A percentile compares a stretch with the other conserved stretches of the same genome.
Conservation (phyloP, 2,329 filamentous ascomycete genomes). For the Sordariomycetes sp. region DNA sequence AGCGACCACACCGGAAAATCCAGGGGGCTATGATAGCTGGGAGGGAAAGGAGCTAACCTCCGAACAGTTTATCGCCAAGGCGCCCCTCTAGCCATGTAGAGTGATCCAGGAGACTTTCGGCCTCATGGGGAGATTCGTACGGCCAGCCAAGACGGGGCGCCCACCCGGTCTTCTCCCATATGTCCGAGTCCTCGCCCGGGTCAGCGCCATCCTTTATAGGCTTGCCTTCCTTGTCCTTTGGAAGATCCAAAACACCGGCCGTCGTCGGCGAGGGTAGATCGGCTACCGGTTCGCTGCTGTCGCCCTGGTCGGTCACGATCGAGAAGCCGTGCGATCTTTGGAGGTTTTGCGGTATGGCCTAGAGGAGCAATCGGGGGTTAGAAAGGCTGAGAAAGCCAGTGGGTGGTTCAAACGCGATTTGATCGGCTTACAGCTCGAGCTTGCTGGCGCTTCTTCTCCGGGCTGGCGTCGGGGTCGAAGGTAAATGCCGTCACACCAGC, state of each 20-base stretch:
- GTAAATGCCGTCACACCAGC: slow-evolving; percentile 71
- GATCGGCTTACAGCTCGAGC: slow-evolving; percentile 56
- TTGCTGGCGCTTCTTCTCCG: slow-evolving; percentile 76
- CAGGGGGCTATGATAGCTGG: background rate
- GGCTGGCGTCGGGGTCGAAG: slow-evolving; percentile 77
- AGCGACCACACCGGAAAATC: background rate
- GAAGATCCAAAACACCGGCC: slow-evolving; percentile 50
- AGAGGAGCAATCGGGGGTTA: background rate
- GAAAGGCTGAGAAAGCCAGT: slow-evolving; percentile 7
- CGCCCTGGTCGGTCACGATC: slow-evolving; percentile 70
- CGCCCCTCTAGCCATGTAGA: slow-evolving; percentile 77
- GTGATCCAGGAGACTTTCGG: slow-evolving; percentile 71
- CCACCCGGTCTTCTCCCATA: slow-evolving; percentile 62
- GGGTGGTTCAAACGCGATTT: background rate
- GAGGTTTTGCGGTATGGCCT: slow-evolving; percentile 56
- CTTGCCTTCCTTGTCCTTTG: slow-evolving; percentile 37
- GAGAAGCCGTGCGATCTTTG: slow-evolving; percentile 55
- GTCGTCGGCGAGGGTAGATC: slow-evolving; percentile 69
- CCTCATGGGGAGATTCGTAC: slow-evolving; percentile 40
- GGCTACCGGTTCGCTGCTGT: slow-evolving; percentile 57
- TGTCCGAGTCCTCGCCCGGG: slow-evolving; percentile 38
- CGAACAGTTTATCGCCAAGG: slow-evolving; percentile 82
- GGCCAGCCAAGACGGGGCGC: slow-evolving; percentile 73
- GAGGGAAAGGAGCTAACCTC: slow-evolving; percentile 38
- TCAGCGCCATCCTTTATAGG: slow-evolving; percentile 35